A percentile compares a stretch with the other conserved stretches of the same genome.
These are phyloP conservation scores for Paraphaeosphaeria minitans DNA, from an alignment of 2,329 filamentous ascomycete species.

Conservation along the genomic window DNA sequence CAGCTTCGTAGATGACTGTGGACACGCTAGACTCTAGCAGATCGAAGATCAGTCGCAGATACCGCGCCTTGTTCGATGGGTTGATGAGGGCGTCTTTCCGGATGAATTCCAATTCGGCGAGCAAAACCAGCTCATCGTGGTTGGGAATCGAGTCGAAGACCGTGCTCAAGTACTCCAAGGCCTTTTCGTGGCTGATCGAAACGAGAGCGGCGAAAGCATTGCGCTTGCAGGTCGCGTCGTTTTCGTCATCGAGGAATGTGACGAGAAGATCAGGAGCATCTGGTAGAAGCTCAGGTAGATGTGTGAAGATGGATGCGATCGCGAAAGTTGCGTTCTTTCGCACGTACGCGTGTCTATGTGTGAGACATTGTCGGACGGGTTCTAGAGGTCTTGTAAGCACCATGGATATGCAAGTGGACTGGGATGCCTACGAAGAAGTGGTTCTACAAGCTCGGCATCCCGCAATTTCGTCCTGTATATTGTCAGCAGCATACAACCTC, in stretches of 20 bases:
- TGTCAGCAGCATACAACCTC: constrained; percentile 21
- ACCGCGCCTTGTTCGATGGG: constrained; percentile 91
- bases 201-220: constrained; percentile 94
- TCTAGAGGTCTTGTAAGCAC: constrained; percentile 46
- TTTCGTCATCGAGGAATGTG: constrained; percentile 87
- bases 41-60: constrained; percentile 94
- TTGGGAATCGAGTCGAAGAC: constrained; percentile 95
- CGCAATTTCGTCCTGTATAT: constrained; percentile 75
- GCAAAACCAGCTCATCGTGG: constrained; percentile 88
- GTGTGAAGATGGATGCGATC: constrained; percentile 86
- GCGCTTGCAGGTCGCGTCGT: constrained; percentile 93
- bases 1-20: constrained; percentile 96
- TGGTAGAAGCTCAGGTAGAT: constrained; percentile 89
- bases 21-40: constrained; percentile 90
- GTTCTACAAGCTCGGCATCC: constrained; percentile 94
- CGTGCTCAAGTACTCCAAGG: constrained; percentile 81
- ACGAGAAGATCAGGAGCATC: constrained; percentile 93
- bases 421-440: constrained; percentile 67
- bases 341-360: constrained; percentile 96
- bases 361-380: constrained; percentile 87
- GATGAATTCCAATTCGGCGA: constrained; percentile 96
- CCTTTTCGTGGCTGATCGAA: constrained; percentile 91
- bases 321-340: constrained; percentile 98
- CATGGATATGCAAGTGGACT: background rate
- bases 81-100: constrained; percentile 96